A percentile compares a stretch with the other conserved stretches of the same genome.
Evolutionary conservation across 164 flowering plant genomes (phyloP).

Genomic region (Piper betle): DNA sequence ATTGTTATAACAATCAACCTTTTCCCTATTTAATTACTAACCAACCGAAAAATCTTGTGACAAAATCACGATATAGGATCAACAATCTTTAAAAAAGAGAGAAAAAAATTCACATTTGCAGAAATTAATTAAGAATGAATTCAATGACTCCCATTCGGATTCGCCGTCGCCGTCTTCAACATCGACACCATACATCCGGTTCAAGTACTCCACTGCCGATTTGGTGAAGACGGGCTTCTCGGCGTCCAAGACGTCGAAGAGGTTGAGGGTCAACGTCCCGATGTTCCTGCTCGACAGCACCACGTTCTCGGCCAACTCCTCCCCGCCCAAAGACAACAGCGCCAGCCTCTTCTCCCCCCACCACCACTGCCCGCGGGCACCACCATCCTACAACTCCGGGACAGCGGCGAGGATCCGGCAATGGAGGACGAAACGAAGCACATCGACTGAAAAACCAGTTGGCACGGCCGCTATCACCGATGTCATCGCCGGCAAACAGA

Average conservation of each 20-base stretch:
- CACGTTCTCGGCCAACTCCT: slow-evolving; percentile 67
- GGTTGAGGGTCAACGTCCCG: slow-evolving; percentile 68
- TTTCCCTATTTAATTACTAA: no score
- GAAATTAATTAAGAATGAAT: no score
- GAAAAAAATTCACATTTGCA: no score
- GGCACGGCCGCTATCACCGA: slow-evolving; percentile 6
- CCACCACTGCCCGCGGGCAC: no score
- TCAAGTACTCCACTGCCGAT: slow-evolving; percentile 11
- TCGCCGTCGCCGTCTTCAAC: slow-evolving; percentile 3
- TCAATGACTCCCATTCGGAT: slow-evolving; percentile 1
- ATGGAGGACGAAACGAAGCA: slow-evolving; percentile 12
- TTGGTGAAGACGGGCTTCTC: slow-evolving; percentile 10
- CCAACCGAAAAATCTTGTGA: no score
- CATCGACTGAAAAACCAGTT: neutral
- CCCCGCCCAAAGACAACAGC: slow-evolving; percentile 68
- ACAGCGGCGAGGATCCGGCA: neutral
- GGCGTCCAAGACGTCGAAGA: slow-evolving; percentile 77
- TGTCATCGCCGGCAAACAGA: no score
- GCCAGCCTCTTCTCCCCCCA: slow-evolving; percentile 7
- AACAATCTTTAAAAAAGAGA: no score
- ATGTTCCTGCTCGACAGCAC: slow-evolving; percentile 64
- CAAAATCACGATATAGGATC: no score
- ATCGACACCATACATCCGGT: slow-evolving; percentile 8
- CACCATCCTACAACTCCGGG: neutral
- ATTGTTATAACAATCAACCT: no score